Evolutionary conservation across 2,329 filamentous ascomycete genomes (phyloP).

Genomic region (Proliferodiscus dingleyae): DNA sequence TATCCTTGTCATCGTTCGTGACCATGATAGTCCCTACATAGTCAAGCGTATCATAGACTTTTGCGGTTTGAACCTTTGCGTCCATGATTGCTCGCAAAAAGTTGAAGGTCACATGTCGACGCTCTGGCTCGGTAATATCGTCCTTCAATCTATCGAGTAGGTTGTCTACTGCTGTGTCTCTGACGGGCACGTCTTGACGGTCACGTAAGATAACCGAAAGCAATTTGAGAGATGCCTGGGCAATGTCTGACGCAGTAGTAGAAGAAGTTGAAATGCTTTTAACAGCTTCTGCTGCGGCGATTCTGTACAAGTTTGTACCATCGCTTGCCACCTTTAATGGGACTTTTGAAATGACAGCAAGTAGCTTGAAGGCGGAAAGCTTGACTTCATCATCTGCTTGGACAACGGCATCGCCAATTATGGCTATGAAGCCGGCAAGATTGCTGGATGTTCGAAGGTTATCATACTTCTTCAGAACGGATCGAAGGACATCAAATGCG

Average conservation of each 20-base stretch:
- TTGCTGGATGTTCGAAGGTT: constrained; percentile 74
- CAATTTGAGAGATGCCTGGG: constrained; percentile 85
- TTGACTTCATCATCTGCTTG: constrained; percentile 89
- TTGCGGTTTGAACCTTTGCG: constrained; percentile 76
- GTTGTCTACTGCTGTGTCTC: constrained; percentile 76
- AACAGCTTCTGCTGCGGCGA: constrained; percentile 81
- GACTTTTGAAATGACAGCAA: constrained; percentile 80
- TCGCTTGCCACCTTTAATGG: constrained; percentile 67
- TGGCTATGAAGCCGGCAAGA: constrained; percentile 77
- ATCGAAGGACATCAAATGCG: constrained; percentile 78
- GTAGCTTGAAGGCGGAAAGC: constrained; percentile 77
- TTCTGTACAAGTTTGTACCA: constrained; percentile 54
- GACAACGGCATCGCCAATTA: constrained; percentile 82
- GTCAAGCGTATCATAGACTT: constrained; percentile 88
- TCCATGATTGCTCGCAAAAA: constrained; percentile 86
- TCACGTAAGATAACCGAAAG: constrained; percentile 82
- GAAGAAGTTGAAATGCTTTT: constrained; percentile 73
- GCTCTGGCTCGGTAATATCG: constrained; percentile 87
- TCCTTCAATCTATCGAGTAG: constrained; percentile 77
- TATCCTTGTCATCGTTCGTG: constrained; percentile 85
- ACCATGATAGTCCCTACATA: constrained; percentile 90
- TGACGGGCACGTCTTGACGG: constrained; percentile 67
- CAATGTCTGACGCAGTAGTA: constrained; percentile 75
- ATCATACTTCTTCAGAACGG: constrained; percentile 81
- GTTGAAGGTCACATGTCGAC: constrained; percentile 90